A percentile compares a stretch with the other conserved stretches of the same genome.
These are phyloP conservation scores for Diutina mesorugosa DNA, from an alignment of 1,139 yeast genomes.

Conservation along the genomic window DNA sequence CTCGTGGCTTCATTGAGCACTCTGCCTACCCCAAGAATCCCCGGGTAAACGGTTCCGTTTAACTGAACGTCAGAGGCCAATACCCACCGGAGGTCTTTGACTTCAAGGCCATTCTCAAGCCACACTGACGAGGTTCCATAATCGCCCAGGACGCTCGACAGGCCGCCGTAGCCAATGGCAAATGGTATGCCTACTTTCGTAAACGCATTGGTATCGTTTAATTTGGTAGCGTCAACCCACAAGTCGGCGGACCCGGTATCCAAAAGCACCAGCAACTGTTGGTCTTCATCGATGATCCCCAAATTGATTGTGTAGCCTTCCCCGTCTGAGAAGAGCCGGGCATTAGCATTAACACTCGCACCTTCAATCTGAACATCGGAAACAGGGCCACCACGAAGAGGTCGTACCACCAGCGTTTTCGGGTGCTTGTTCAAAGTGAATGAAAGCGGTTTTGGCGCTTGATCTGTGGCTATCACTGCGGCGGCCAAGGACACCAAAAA, in stretches of 20 bases:
- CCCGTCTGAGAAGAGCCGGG: not conserved
- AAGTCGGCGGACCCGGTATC: constrained; percentile 8
- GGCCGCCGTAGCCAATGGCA: constrained; percentile 4
- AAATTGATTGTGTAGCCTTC: not conserved
- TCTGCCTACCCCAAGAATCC: constrained; percentile 5
- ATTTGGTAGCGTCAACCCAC: constrained; percentile 4
- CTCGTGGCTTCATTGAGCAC: not conserved
- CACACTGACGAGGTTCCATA: constrained; percentile 4
- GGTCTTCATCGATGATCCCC: constrained; percentile 3
- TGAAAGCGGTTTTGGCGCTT: too few relatives aligned
- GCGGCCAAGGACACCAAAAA: too few relatives aligned
- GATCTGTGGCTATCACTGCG: too few relatives aligned
- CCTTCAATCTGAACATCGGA: too few relatives aligned
- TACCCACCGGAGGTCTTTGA: constrained; percentile 5
- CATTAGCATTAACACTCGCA: too few relatives aligned
- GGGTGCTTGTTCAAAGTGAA: too few relatives aligned
- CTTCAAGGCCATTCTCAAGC: not conserved
- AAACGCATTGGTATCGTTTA: not conserved
- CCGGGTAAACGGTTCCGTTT: not conserved
- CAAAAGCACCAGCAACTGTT: constrained; percentile 3
- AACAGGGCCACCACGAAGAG: too few relatives aligned
- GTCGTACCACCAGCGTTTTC: too few relatives aligned
- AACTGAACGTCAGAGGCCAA: not conserved
- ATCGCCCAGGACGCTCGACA: constrained; percentile 3
- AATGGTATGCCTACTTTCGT: constrained; percentile 4